Conservation (phyloP, 257 asterid genomes). For the Leptodermis oblonga region DNA sequence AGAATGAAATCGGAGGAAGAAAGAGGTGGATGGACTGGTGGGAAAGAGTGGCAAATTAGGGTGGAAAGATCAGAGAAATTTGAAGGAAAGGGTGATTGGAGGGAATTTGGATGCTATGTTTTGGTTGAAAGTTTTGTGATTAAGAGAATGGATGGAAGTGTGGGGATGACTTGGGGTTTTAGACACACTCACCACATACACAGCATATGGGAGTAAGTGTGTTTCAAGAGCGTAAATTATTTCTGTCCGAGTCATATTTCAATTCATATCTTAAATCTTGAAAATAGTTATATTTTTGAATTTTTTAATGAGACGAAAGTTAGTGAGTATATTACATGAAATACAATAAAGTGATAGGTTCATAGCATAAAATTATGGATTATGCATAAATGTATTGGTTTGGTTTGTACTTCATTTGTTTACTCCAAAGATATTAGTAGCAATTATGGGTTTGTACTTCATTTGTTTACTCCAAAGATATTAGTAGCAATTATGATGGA, state of each 20-base stretch:
- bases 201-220: constrained; percentile 39
- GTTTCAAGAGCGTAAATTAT: background rate
- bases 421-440: too few species aligned
- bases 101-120: constrained; percentile 40
- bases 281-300: too few species aligned
- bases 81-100: constrained; percentile 26
- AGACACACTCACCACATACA: constrained; percentile 40
- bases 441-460: too few species aligned
- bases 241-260: background rate
- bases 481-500: too few species aligned
- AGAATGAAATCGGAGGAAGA: constrained; percentile 26
- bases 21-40: constrained; percentile 37
- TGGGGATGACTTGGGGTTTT: constrained; percentile 39
- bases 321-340: background rate
- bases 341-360: too few species aligned
- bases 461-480: too few species aligned
- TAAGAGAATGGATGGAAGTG: constrained; percentile 51
- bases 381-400: too few species aligned
- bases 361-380: too few species aligned
- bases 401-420: too few species aligned
- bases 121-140: constrained; percentile 60
- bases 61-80: constrained; percentile 36
- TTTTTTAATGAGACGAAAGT: background rate
- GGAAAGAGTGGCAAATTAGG: constrained; percentile 25
- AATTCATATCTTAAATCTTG: too few species aligned